Conservation (phyloP, 495 filamentous ascomycete genomes). For the Penicillium bialowiezense region DNA sequence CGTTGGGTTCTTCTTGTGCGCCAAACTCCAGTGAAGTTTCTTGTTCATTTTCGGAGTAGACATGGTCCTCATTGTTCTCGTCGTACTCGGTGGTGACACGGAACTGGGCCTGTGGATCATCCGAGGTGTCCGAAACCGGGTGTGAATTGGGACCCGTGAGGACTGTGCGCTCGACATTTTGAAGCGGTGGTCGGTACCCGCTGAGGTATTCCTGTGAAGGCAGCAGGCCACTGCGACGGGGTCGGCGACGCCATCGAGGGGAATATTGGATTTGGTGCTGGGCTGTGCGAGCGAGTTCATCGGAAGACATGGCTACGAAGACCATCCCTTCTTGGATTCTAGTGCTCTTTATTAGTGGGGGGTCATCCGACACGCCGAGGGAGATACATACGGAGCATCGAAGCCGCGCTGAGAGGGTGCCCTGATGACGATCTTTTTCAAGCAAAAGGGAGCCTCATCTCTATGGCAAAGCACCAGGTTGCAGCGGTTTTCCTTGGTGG, state of each 20-base stretch:
- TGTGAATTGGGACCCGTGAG: constrained; percentile 23
- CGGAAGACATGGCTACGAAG: constrained; percentile 79
- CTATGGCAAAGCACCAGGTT: constrained; percentile 82
- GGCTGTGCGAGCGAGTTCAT: constrained; percentile 70
- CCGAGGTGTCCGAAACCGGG: constrained; percentile 18
- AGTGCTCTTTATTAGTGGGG: constrained; percentile 20
- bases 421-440: constrained; percentile 85
- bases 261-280: constrained; percentile 72
- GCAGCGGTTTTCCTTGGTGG: constrained; percentile 77
- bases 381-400: constrained; percentile 74
- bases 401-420: constrained; percentile 71
- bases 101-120: constrained; percentile 37
- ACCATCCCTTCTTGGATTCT: constrained; percentile 93
- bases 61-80: constrained; percentile 39
- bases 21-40: constrained; percentile 23
- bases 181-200: constrained; percentile 34
- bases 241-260: constrained; percentile 23
- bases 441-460: constrained; percentile 70
- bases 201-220: constrained; percentile 45
- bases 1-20: constrained; percentile 19
- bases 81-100: constrained; percentile 51
- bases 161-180: constrained; percentile 27
- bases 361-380: neutral
- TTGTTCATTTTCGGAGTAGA: constrained; percentile 26
- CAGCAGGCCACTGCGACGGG: constrained; percentile 27